Evolutionary conservation across 129 eudicot genomes (phyloP).

Genomic region (Artemisia tridentata): DNA sequence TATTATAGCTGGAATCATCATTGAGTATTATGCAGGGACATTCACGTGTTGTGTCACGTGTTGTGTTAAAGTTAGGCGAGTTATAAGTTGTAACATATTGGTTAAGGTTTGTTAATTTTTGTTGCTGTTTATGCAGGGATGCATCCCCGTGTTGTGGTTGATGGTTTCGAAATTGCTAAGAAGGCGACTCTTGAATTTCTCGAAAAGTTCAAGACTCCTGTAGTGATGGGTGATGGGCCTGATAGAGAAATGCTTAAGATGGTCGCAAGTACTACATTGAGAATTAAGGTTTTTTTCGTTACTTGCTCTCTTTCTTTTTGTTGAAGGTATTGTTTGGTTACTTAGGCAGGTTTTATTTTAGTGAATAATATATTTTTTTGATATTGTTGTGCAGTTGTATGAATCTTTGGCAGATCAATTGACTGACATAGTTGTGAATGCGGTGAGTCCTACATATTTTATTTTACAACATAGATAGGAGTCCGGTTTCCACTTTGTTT

Average conservation of each 20-base stretch:
- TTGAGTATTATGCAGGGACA: too few species aligned
- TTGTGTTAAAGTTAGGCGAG: constrained; percentile 1
- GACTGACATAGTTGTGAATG: constrained; percentile 79
- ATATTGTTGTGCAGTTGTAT: constrained; percentile 58
- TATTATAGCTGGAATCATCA: too few species aligned
- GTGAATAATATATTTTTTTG: not conserved
- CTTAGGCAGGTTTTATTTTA: not conserved
- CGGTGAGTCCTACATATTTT: constrained; percentile 48
- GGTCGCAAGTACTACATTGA: constrained; percentile 95
- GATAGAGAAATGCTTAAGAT: constrained; percentile 90
- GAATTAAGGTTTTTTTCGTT: constrained; percentile 70
- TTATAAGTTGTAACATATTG: too few species aligned
- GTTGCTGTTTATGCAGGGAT: constrained; percentile 55
- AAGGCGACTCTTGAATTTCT: constrained; percentile 84
- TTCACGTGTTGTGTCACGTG: too few species aligned
- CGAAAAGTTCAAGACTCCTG: constrained; percentile 91
- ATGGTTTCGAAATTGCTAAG: constrained; percentile 98
- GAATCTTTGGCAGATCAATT: constrained; percentile 95
- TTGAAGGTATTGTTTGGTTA: constrained; percentile 1
- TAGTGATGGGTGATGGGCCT: constrained; percentile 80
- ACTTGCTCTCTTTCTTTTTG: not conserved
- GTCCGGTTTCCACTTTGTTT: not conserved
- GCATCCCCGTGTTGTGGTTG: constrained; percentile 97
- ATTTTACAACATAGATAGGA: constrained; percentile 1
- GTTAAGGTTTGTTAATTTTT: constrained; percentile 2